Percentiles rank a stretch among this genome's conserved stretches.
These are phyloP conservation scores for Amyloporia xantha DNA, from an alignment of 768 basidiomycete genomes.

Conservation along the genomic window DNA sequence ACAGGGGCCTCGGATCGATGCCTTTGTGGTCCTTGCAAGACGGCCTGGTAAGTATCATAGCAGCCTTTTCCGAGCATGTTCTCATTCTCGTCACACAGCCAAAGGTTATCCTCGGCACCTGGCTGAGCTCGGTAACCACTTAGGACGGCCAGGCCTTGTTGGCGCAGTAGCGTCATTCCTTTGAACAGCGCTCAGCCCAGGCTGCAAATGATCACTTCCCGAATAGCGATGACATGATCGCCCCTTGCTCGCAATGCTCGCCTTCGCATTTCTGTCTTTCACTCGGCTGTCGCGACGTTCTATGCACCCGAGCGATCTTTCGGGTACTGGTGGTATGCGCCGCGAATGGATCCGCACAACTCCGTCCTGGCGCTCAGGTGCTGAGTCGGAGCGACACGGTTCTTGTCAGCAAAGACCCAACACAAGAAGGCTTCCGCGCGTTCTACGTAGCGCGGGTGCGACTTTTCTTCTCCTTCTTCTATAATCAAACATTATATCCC, in stretches of 20 bases:
- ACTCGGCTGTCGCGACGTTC: conserved; percentile 20
- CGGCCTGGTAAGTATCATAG: no score
- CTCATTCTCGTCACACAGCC: not conserved
- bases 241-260: no score
- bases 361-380: conserved; percentile 17
- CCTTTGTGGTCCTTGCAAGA: no score
- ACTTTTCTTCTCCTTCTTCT: conserved; percentile 22
- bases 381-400: conserved; percentile 16
- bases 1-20: no score
- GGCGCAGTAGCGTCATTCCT: not conserved
- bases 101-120: not conserved
- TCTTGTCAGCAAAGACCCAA: conserved; percentile 12
- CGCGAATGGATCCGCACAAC: conserved; percentile 18
- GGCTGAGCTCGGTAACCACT: not conserved
- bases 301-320: conserved; percentile 23
- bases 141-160: not conserved
- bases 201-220: no score
- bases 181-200: not conserved
- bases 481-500: conserved; percentile 18
- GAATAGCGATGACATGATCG: no score
- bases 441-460: conserved; percentile 13
- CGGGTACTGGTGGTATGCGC: conserved; percentile 22
- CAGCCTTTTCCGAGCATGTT: no score
- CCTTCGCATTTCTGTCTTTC: conserved; percentile 15
- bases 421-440: conserved; percentile 14